Evolutionary conservation across 495 filamentous ascomycete genomes (phyloP), one percentile per base, ranked within the genome.

Genomic region (Melanomma pulvis-pyrius): DNA sequence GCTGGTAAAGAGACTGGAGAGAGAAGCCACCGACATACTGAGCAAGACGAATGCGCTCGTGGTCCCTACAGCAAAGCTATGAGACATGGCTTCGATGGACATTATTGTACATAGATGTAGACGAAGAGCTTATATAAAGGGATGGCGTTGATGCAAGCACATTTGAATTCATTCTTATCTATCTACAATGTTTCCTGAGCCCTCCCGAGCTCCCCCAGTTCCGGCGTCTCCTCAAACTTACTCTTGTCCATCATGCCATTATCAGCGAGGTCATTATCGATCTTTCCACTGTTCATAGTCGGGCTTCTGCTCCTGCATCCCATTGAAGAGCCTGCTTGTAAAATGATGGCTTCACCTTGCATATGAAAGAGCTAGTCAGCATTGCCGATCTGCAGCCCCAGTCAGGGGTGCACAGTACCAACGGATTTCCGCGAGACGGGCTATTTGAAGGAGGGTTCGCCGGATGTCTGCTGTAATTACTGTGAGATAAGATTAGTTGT

Each of bases 1-100:
- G 15, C 72, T 88, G 50, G 75, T 87, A 2, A 71, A 71, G 47
- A 78, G 84, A 19, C 86, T 88, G 50, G 86, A 88, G 77, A 80
- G 74, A 69, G 86, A 88, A 63, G 86, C 86, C 21, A 74, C 82
- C 53, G 80, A 86, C 28, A 74, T 74, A 6, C 24, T 77, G 26
- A 53, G 46, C 8, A 67, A 62, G 49, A 63, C 64, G 5, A 51
- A 51, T 51, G 26, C 22, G 26, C 26, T 51, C 9, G 48, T 51
- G 9, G 26, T 29, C 11, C 22, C 22, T 9, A 4, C 48, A 5
- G 21, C 19, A 17, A 51, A 51, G 48, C 22, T 51, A 25, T 51
- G n/a, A n/a, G n/a, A 9, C 11, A 24, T 48, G 21, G 30, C 30
- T 6, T 48, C 17, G 4, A 48, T 19, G 15, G 44, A 48, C 17